phyloP scores from a whole-genome alignment of 108 stramenopile species.

The Aurantiochytrium sp. region DNA sequence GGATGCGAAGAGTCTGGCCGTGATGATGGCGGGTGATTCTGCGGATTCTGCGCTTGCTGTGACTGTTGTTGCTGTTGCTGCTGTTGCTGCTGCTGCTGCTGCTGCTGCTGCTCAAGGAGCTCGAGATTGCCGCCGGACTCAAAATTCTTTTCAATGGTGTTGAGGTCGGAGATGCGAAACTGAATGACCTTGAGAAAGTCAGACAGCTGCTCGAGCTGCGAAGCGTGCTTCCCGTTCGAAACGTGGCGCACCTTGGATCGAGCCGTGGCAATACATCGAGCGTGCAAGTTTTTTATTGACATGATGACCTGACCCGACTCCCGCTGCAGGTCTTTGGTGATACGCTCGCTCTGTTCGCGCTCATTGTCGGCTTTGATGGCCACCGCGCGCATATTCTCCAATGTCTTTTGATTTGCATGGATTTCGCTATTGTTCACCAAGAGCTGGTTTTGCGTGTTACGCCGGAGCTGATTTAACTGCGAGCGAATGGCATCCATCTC shows the following conservation, averaged over 20 bases:
- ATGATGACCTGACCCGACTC: conserved; percentile 50
- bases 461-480: conserved; percentile 33
- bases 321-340: conserved; percentile 40
- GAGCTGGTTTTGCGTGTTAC: conserved; percentile 34
- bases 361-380: conserved; percentile 35
- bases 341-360: conserved; percentile 40
- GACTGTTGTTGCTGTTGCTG: neutral
- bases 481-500: conserved; percentile 36
- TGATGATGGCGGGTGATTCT: too few relatives aligned
- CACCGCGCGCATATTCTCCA: conserved; percentile 39
- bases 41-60: neutral
- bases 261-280: conserved; percentile 14
- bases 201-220: neutral
- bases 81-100: neutral
- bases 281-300: conserved; percentile 47
- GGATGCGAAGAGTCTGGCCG: too few relatives aligned
- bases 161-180: neutral
- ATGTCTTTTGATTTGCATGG: conserved; percentile 33
- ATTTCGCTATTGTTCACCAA: conserved; percentile 40
- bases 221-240: neutral
- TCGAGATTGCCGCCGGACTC: neutral
- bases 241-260: conserved; percentile 7
- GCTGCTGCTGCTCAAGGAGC: neutral
- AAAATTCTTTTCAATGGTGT: neutral
- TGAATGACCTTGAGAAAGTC: neutral